A percentile compares a stretch with the other conserved stretches of the same genome.
Conservation (phyloP, 768 basidiomycete species). For the Auricularia auricula-judae region DNA sequence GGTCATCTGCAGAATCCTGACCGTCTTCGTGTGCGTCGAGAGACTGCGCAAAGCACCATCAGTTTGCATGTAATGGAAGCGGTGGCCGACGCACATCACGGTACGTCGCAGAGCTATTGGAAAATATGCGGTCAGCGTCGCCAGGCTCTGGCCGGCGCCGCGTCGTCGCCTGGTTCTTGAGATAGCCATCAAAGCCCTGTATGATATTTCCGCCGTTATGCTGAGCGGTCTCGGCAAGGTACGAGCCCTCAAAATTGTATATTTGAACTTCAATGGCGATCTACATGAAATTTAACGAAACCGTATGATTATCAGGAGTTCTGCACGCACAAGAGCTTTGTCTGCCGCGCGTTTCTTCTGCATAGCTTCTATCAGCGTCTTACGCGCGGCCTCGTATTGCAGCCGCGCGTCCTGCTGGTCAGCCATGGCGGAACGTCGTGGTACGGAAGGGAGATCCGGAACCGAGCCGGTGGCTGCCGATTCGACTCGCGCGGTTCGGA, state of each 20-base stretch:
- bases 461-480: neutral
- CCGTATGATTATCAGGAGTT: too few relatives aligned
- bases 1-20: slow-evolving; percentile 41
- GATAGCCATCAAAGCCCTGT: slow-evolving; percentile 77
- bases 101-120: slow-evolving; percentile 67
- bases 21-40: slow-evolving; percentile 65
- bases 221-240: slow-evolving; percentile 64
- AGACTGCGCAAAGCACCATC: slow-evolving; percentile 35
- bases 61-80: neutral
- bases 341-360: slow-evolving; percentile 66
- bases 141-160: slow-evolving; percentile 65
- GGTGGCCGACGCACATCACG: slow-evolving; percentile 41
- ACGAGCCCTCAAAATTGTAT: slow-evolving; percentile 63
- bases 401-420: neutral
- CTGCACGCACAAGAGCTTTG: slow-evolving; percentile 55
- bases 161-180: slow-evolving; percentile 61
- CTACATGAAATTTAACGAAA: slow-evolving; percentile 23
- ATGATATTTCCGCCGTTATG: slow-evolving; percentile 81
- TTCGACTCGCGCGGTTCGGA: too few relatives aligned
- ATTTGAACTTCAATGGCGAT: slow-evolving; percentile 70
- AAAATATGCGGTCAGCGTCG: slow-evolving; percentile 73
- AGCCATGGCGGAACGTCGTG: neutral
- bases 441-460: neutral
- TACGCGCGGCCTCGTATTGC: slow-evolving; percentile 56
- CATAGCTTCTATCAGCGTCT: slow-evolving; percentile 63